phyloP scores from a whole-genome alignment of 768 basidiomycete species.

The Collybia sp. region DNA sequence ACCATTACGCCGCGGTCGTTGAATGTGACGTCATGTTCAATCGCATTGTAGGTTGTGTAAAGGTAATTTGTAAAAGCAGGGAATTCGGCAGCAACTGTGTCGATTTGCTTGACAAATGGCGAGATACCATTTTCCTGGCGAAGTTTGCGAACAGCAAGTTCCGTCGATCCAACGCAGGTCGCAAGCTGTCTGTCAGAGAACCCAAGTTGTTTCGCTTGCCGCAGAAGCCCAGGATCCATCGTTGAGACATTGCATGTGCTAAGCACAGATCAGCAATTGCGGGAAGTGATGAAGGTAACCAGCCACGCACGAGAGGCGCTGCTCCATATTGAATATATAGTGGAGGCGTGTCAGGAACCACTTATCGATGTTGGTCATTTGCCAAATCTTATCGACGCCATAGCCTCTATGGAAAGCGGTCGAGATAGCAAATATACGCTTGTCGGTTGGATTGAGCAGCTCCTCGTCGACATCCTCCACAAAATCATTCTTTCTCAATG shows the following conservation, averaged over 20 bases:
- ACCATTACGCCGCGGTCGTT: slow-evolving; percentile 94
- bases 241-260: slow-evolving; percentile 64
- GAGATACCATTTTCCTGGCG: slow-evolving; percentile 80
- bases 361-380: slow-evolving; percentile 97
- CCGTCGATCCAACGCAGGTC: slow-evolving; percentile 77
- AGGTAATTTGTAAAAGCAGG: slow-evolving; percentile 98
- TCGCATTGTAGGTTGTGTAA: slow-evolving; percentile 97
- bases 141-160: slow-evolving; percentile 86
- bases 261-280: slow-evolving; percentile 4
- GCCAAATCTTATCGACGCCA: slow-evolving; percentile 92
- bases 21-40: slow-evolving; percentile 89
- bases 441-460: slow-evolving; percentile 91
- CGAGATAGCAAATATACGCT: slow-evolving; percentile 95
- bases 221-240: slow-evolving; percentile 58
- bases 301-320: slow-evolving; percentile 57
- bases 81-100: slow-evolving; percentile 98
- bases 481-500: slow-evolving; percentile 62
- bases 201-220: slow-evolving; percentile 88
- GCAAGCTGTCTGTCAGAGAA: slow-evolving; percentile 95
- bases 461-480: slow-evolving; percentile 93
- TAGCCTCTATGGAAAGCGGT: slow-evolving; percentile 92
- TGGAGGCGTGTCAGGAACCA: slow-evolving; percentile 95
- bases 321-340: slow-evolving; percentile 80
- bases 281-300: neutral
- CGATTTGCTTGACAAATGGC: slow-evolving; percentile 98